These are phyloP conservation scores for Neurospora discreta DNA, from an alignment of 495 filamentous ascomycete species.

Conservation along the genomic window DNA sequence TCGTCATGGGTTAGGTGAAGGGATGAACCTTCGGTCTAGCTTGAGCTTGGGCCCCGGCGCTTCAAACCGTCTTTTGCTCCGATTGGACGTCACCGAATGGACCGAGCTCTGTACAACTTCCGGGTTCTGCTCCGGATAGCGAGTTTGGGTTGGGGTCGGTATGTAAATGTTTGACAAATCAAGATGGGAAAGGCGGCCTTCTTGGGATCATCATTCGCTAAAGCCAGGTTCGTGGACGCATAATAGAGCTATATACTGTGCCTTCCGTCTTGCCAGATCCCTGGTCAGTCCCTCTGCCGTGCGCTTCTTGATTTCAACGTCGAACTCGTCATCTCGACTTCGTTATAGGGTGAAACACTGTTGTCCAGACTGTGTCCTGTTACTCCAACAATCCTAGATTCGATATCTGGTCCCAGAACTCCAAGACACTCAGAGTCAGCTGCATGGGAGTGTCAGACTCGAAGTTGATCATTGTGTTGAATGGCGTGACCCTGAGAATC, in stretches of 20 bases:
- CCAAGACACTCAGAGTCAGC: background rate
- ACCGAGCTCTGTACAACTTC: background rate
- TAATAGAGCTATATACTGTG: background rate
- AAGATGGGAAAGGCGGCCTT: background rate
- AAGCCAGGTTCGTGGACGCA: background rate
- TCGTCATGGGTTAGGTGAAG: background rate
- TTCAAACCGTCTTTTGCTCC: background rate
- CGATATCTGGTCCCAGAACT: background rate
- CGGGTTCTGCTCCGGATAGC: background rate
- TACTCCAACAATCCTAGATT: background rate
- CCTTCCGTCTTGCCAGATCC: background rate
- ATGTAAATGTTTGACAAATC: background rate
- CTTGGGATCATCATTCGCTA: background rate
- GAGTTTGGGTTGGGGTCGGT: background rate
- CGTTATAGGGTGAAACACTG: background rate
- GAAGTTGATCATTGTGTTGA: background rate
- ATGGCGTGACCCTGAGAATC: background rate
- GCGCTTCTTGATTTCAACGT: background rate
- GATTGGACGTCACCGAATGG: background rate
- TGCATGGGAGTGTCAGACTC: background rate
- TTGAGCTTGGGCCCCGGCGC: background rate
- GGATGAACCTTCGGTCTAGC: background rate
- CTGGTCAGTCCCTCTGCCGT: background rate
- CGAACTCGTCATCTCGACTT: background rate
- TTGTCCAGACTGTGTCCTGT: background rate